Evolutionary conservation across 2,329 filamentous ascomycete genomes (phyloP), one percentile per base, ranked within the genome.

Genomic region (Fusarium solani-melongenae): DNA sequence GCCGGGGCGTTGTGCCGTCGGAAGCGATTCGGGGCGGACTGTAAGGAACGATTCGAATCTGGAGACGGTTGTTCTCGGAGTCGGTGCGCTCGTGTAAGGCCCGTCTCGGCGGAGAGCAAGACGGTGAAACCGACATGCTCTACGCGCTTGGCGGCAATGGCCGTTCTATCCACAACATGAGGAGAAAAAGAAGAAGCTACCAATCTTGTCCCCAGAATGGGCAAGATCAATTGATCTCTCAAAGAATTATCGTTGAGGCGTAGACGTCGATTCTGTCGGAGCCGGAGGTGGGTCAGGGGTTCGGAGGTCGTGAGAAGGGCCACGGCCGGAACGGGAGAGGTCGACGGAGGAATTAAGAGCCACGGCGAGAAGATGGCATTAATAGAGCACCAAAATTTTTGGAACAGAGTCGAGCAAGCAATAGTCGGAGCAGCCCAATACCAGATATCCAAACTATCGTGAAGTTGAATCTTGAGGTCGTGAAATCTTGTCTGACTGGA

Each of bases 31-130:
- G 79, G 56, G 82, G 81, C 31, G 82, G 82, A 60, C 78, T 83
- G 66, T 84, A 84, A 14, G 82, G 82, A 34, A 84, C 82, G 17
- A 83, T 64, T n/a, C 82, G 80, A 49, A 84, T 83, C 65, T 81
- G 78, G 6, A 80, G 77, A 63, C 76, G 77, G 61, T 79, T 79
- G 63, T 74, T 78, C 51, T 80, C 74, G 27, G 78, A 78, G 60
- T 61, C 73, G 66, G 74, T 77, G 58, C 76, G 79, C 69, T 80
- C 75, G 56, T 80, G 75, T 36, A 80, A 70, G 62, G 75, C 71
- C 75, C 74, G 74, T 70, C 79, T 73, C 69, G 78, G 73, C 74
- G 76, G 73, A 68, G 77, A 77, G 69, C 76, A 75, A 62, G 77
- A 67, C 74, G 78, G 80, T 72, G 79, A 77, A 57, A 75, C 76